Base-by-base conservation (phyloP, 495 filamentous ascomycete genomes). In the Aspergillus saccharolyticus region DNA sequence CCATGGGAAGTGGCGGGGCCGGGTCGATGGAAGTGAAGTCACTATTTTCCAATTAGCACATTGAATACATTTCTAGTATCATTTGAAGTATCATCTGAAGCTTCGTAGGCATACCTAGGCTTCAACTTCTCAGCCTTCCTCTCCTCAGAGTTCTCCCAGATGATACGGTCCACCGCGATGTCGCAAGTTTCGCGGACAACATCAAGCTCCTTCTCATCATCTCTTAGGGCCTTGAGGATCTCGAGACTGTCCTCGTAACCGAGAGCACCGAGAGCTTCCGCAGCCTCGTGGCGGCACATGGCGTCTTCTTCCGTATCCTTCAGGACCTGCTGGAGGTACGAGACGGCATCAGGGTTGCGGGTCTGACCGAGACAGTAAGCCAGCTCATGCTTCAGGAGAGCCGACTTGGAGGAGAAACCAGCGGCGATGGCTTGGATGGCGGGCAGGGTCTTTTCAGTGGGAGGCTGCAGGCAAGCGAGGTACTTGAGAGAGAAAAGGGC, bases 401-500 rank as follows among this genome's bases (percentile, higher is more conserved):
- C 91, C 5, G 94, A 97, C 0, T 84, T 84, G 2, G 93, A 96
- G 2, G 80, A 61, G 61, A 97, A 93, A 3, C 80, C 94, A 3
- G 92, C 90, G 4, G 93, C 91, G 62, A 99, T 97, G 15, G 95
- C 92, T 43, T 96, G 81, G 63, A 98, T 95, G 15, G 94, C 90
- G 5, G 85, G 80, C 18, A 83, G 69, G 22, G 86, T 86, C 25
- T 88, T 77, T 46, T 79, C 70, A 30, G 81, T 84, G 7, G 80
- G 75, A 10, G 84, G 84, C 10, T 84, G 69, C 52, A 85, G 79
- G 44, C 84, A 86, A 10, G 95, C 94, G 44, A 96, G 77, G 71
- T 96, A 86, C 74, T 97, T 97, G 53, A 99, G 85, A 14, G 94
- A 96, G 78, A 99, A 99, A 62, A 97, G 88, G 22, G 94, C 95